Evolutionary conservation across 2,329 filamentous ascomycete species (phyloP), one percentile per base, ranked within the genome.

Genomic region (Scolecobasidium constrictum): DNA sequence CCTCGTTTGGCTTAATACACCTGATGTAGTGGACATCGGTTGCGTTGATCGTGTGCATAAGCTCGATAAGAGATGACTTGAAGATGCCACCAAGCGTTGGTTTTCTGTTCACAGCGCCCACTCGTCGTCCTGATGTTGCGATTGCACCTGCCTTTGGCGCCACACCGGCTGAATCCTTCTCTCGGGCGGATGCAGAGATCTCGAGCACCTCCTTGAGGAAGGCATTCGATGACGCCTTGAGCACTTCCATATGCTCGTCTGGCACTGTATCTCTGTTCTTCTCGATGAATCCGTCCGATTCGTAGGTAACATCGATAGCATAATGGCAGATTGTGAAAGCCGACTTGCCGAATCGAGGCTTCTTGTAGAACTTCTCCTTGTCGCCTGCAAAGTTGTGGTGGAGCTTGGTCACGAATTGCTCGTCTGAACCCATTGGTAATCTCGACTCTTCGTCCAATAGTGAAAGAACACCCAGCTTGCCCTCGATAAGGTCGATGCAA

Each of bases 221-320:
- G 38, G 69, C 67, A 63, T 95, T 98, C 22, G 77, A 81, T 1
- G 87, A 93, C 40, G 80, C 79, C 52, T 78, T 82, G 50, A 98
- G 73, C 28, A 98, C 83, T 46, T 92, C 87, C 80, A 98, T 85
- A 59, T 96, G 92, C 67, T 98, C 92, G 58, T 98, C 92, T 4
- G 92, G 92, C 37, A 98, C 92, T 16, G 93, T 98, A 63, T 98
- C 92, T 62, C 92, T 80, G 65, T 98, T 98, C 75, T 98, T 98
- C 63, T 98, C 93, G 56, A 98, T 95, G 66, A 98, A 98, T 37
- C 92, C 92, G 54, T 98, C 92, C 2, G 90, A 96, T 64, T 98
- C 92, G 60, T 98, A 98, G 15, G 90, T 96, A 53, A 98, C 92
- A 56, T 98, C 92, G 44, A 98, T 74, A 41, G 92, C 92, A 65